Evolutionary conservation across 2,329 filamentous ascomycete species (phyloP), one percentile per base, ranked within the genome.

Genomic region (Alternaria longipes): DNA sequence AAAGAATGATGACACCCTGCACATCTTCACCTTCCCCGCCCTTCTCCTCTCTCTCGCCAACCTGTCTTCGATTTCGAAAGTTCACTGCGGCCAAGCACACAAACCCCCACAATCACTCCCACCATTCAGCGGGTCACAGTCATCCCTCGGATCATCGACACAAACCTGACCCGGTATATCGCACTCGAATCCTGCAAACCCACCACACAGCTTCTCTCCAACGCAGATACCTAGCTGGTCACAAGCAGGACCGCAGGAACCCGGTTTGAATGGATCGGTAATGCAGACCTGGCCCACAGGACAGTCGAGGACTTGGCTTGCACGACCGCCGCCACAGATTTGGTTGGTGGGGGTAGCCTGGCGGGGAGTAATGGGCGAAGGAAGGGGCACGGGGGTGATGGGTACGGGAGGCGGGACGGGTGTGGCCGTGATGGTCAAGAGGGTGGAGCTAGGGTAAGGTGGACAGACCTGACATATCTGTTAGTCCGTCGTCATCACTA

Each of bases 71-170:
- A 9, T 4, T 2, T 5, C 30, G 11, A 4, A 0, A 12, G 7
- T 2, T 51, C n/a, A 54, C 26, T 61, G 56, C 14, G 66, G 67
- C 67, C 64, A 77, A 18, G 78, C 65, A 64, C 82, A 84, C 32
- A 83, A 64, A 0, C 82, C 81, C 5, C 71, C 75, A 60, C 82
- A 84, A 64, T 84, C 81, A 2, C 74, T 72, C 0, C 80, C 81
- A 0, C 81, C 81, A 2, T 73, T 69, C 24, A 62, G 20, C 1
- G 77, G 74, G 66, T 80, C 76, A 60, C 82, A 84, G 12, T 75
- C 70, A 63, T 84, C 82, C 11, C 75, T 66, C 5, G 80, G 79
- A 62, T 83, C 78, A 70, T 84, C 81, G 34, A 79, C 66, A 58
- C 82, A 84, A 9, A 71, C 68, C 70, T 77, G 70, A 1, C 72